Evolutionary conservation across 768 basidiomycete species (phyloP), one percentile per base, ranked within the genome.

Genomic region (Boletus fagicola): DNA sequence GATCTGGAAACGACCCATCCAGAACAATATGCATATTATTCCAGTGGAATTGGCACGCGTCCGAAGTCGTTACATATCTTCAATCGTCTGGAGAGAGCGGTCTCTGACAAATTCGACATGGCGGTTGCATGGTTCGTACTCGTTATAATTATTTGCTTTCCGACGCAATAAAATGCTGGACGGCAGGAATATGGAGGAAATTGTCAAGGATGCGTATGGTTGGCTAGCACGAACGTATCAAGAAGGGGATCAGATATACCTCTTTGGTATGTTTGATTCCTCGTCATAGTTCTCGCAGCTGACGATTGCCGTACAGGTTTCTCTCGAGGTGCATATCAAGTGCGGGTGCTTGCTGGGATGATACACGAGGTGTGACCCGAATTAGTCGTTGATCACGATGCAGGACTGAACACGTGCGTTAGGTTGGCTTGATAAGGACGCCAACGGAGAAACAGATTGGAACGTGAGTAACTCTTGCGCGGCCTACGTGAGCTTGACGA

Each of bases 281-380:
- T 49, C 2, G 8, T n/a, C 11, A 7, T 9, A 6, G 0, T 16
- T 18, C 24, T 46, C 1, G 43, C 13, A 12, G 28, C 15, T 46
- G 13, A 51, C 28, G 3, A 30, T 44, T 2, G 1, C 6, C 11
- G 9, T 28, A 0, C 26, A 74, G 73, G 73, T 30, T 80, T 80
- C 57, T 78, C 78, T 31, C 71, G 79, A 30, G 78, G 79, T 24
- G 75, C 76, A 31, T 77, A 76, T 57, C 72, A 75, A 52, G 76
- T 74, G 0, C 70, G 78, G 10, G 73, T 72, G 2, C 68, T 77
- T 9, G 75, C 77, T 0, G 78, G 68, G 9, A 78, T 79, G 77
- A 68, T 78, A 11, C 54, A 76, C 20, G 68, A 72, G 61, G 75
- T 77, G 35, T 13, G 50, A 0, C 12, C 11, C 33, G 12, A 35